Evolutionary conservation across 306 rosid species (phyloP), one percentile per base, ranked within the genome.

Genomic region (Vigna angularis): DNA sequence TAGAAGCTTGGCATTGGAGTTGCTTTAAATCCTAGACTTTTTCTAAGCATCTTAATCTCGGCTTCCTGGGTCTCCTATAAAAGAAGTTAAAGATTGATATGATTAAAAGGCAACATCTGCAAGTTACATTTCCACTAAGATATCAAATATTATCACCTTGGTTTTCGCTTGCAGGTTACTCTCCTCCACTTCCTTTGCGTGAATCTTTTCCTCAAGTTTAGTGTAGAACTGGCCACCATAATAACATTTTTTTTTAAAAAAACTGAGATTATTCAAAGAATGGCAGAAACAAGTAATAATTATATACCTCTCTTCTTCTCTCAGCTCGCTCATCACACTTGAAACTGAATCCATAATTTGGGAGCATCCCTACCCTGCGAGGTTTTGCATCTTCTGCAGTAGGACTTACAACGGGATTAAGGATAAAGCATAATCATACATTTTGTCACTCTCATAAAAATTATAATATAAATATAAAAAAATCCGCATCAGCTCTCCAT

Each of bases 161-260:
- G 96, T 85, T 75, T 96, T 91, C 53, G 97, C 99, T 87, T 96
- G 98, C 77, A 93, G 58, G 80, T 85, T 85, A 83, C 76, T 96
- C 88, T 91, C 85, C 85, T 96, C 99, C 65, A 74, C 86, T 85
- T 96, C 98, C 90, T 91, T 96, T 18, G 97, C 99, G 65, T 93
- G 97, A 88, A 88, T 91, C 90, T 90, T 96, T 84, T 96, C 99
- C 89, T 93, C 99, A 7, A 96, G 96, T 83, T 96, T 91, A 67
- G 96, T 52, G 81, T 96, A 96, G 85, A 93, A 96, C 99, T 96
- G 93, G 75, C 82, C 82, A 79, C 72, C 52, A 90, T 78, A 74
- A 81, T 42, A 70, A 28, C 2, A 49, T 48, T 24, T 50, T 59
- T 58, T 38, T 50, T n/a, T 2, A 30, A 79, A 63, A 30, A 79